Conservation (phyloP, 352 stramenopile genomes). For the Pythium brachiatum region DNA sequence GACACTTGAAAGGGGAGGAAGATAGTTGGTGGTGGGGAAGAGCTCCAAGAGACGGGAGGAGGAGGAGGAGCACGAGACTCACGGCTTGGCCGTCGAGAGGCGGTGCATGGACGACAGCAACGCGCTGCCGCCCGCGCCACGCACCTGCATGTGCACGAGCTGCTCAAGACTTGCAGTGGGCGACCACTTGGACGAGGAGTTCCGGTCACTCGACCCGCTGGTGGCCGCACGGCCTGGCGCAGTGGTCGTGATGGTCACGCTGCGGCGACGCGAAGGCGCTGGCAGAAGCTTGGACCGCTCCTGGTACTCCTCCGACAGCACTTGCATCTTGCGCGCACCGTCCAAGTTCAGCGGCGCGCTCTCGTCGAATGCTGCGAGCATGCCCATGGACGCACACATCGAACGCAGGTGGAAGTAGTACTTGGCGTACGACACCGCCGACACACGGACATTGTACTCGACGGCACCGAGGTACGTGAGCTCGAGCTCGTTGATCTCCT, state of each 20-base stretch:
- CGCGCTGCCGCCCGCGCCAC: constrained; percentile 45
- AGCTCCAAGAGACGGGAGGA: neutral
- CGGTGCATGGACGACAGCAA: constrained; percentile 52
- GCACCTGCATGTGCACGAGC: constrained; percentile 82
- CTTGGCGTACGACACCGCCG: constrained; percentile 86
- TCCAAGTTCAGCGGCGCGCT: constrained; percentile 79
- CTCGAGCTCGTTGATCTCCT: constrained; percentile 96
- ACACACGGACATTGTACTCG: constrained; percentile 88
- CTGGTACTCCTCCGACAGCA: constrained; percentile 85
- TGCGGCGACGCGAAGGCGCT: constrained; percentile 63
- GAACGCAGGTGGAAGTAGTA: constrained; percentile 97
- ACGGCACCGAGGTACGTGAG: constrained; percentile 90
- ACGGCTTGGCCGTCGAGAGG: constrained; percentile 30
- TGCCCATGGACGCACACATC: constrained; percentile 91
- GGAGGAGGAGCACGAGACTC: neutral
- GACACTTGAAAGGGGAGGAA: neutral
- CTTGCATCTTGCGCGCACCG: constrained; percentile 83
- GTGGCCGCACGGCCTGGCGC: constrained; percentile 30
- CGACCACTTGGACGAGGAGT: constrained; percentile 40
- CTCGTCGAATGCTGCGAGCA: constrained; percentile 70
- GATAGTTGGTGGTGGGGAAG: neutral
- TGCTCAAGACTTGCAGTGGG: constrained; percentile 75
- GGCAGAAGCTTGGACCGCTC: constrained; percentile 79
- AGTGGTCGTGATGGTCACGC: constrained; percentile 73
- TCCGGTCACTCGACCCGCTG: constrained; percentile 13